Conservation (phyloP, 179 eudicot genomes). For the Carnegiea gigantea region DNA sequence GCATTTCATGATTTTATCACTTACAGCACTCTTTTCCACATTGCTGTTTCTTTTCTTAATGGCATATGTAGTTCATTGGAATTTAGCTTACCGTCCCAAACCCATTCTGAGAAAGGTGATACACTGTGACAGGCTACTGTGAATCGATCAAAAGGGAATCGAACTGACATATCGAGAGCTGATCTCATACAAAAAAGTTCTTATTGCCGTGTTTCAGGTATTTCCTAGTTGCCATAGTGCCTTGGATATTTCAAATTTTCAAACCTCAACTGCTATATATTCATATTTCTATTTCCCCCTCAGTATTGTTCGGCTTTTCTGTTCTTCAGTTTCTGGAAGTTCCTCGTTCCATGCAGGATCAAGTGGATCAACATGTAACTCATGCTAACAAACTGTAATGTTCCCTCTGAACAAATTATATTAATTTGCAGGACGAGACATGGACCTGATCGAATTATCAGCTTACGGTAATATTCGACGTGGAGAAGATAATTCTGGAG, state of each 20-base stretch:
- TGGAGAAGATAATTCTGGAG: slow-evolving; percentile 68
- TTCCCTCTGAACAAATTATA: not conserved
- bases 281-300: too few species aligned
- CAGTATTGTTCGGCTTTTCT: not conserved
- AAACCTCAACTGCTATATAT: not conserved
- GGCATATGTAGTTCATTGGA: too few species aligned
- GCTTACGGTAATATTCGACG: slow-evolving; percentile 85
- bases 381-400: not conserved
- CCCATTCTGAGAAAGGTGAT: not conserved
- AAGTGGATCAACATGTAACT: not conserved
- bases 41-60: not conserved
- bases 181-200: slow-evolving; percentile 72
- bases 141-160: slow-evolving; percentile 75
- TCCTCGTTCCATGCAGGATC: not conserved
- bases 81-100: not conserved
- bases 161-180: slow-evolving; percentile 65
- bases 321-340: too few species aligned
- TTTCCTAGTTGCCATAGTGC: not conserved
- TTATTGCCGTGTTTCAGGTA: slow-evolving; percentile 72
- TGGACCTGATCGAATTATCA: slow-evolving; percentile 84
- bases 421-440: slow-evolving; percentile 62
- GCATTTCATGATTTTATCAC: too few species aligned
- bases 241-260: not conserved
- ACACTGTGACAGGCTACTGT: slow-evolving; percentile 52
- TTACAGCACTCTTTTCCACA: too few species aligned